Conservation (phyloP, 192 early-diverging fungal species). For the Backusella tuberculispora region DNA sequence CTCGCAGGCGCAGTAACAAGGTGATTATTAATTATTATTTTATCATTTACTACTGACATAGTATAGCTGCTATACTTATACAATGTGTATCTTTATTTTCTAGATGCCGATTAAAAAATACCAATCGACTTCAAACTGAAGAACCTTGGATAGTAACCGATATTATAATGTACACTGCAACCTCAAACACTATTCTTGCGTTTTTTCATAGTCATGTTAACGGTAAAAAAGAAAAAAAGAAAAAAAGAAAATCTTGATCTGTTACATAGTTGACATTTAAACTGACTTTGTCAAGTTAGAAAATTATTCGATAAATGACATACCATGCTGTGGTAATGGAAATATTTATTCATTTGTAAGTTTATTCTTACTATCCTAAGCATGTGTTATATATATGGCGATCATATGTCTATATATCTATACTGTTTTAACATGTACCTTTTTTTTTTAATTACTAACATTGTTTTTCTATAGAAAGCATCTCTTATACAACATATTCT, state of each 20-base stretch:
- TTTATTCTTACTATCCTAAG: background rate
- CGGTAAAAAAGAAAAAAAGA: slow-evolving; percentile 15
- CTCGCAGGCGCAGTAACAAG: slow-evolving; percentile 33
- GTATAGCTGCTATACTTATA: background rate
- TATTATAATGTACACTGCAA: slow-evolving; percentile 30
- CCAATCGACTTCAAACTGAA: background rate
- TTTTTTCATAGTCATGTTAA: slow-evolving; percentile 32
- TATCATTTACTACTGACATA: background rate
- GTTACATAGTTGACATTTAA: background rate
- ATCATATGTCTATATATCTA: background rate
- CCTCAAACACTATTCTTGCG: slow-evolving; percentile 21
- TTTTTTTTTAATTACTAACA: background rate
- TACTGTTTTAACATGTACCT: too few species aligned
- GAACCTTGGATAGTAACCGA: slow-evolving; percentile 25
- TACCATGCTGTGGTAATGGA: slow-evolving; percentile 11
- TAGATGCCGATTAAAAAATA: slow-evolving; percentile 31
- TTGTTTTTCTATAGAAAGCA: background rate
- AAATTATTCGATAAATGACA: background rate
- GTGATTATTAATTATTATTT: slow-evolving; percentile 3
- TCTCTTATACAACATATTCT: slow-evolving; percentile 3
- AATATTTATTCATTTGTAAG: slow-evolving; percentile 10
- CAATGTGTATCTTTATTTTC: too few species aligned
- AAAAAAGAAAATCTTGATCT: too few species aligned
- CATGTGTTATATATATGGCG: background rate
- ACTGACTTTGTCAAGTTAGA: background rate